Base-by-base conservation (phyloP, 345 rosid genomes). In the Passiflora organensis region DNA sequence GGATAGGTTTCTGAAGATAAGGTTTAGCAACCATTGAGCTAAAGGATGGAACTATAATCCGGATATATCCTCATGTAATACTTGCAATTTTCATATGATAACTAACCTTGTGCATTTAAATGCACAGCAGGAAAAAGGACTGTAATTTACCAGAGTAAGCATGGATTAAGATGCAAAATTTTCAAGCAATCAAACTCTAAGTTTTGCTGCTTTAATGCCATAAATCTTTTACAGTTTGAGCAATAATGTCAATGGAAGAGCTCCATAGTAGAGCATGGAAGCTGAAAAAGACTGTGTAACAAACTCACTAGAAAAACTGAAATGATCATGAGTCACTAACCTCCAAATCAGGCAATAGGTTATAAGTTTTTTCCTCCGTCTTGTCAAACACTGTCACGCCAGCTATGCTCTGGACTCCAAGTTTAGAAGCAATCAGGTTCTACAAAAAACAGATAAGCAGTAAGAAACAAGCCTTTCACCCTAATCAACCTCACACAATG, bases 261-360 rank as follows among this genome's bases (percentile, higher is more conserved):
- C 13, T n/a, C 43, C 10, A 38, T 16, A 50, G 13, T 12, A 11
- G n/a, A n/a, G n/a, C 14, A 43, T 9, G 12, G 13, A 39, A 56
- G 13, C 13, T 17, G 47, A 39, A 21, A 17, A 55, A 23, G 14
- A 55, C n/a, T 19, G 44, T 16, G 37, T 15, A 15, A 13, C 10
- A 5, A 14, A 25, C 24, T 42, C 24, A 56, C 28, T 8, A 24
- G 53, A 10, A 16, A 19, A 11, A 32, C 10, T 15, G 17, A 44
- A 19, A 36, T 10, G n/a, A 21, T 6, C 18, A 10, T 14, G 21
- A 19, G 46, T 19, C 48, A 65, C 95, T 53, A 54, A 86, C 97
- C 97, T 89, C 99, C 67, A 83, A 60, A 72, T 93, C 97, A 15
- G 82, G 82, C 76, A 86, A 59, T 20, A 85, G 84, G 48, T 83